These are phyloP conservation scores for Vigna mungo DNA, from an alignment of 306 rosid genomes.

Conservation along the genomic window DNA sequence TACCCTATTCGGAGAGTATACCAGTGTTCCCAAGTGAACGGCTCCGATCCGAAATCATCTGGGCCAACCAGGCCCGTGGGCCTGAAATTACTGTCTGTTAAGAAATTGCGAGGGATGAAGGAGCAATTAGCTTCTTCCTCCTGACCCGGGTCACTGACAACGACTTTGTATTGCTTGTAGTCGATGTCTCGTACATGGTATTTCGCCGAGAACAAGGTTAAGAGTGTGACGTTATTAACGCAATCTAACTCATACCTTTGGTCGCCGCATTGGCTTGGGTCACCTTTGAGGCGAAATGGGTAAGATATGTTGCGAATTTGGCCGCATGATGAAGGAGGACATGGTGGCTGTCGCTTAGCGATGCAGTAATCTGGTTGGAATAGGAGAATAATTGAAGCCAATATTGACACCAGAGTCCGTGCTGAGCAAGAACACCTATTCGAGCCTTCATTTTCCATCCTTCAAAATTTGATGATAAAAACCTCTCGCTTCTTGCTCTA, in stretches of 20 bases:
- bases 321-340: conserved; percentile 41
- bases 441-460: neutral
- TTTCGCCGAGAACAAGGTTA: conserved; percentile 14
- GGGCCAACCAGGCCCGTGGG: conserved; percentile 13
- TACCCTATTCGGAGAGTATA: neutral
- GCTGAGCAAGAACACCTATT: neutral
- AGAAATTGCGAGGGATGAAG: conserved; percentile 39
- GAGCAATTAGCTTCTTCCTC: conserved; percentile 27
- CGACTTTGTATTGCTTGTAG: conserved; percentile 17
- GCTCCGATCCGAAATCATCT: conserved; percentile 28
- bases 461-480: neutral
- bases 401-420: neutral
- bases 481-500: neutral
- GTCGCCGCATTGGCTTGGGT: conserved; percentile 43
- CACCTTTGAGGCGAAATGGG: conserved; percentile 44
- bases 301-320: conserved; percentile 22
- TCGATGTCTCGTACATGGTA: conserved; percentile 23
- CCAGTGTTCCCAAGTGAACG: conserved; percentile 15
- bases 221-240: neutral
- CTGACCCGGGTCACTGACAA: conserved; percentile 20
- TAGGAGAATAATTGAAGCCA: conserved; percentile 15
- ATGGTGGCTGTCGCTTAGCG: conserved; percentile 37
- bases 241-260: conserved; percentile 39
- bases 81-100: neutral
- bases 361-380: neutral